Percentiles rank a stretch among this genome's conserved stretches.
phyloP scores from a whole-genome alignment of 495 filamentous ascomycete species.

The Bathelium albidoporum region DNA sequence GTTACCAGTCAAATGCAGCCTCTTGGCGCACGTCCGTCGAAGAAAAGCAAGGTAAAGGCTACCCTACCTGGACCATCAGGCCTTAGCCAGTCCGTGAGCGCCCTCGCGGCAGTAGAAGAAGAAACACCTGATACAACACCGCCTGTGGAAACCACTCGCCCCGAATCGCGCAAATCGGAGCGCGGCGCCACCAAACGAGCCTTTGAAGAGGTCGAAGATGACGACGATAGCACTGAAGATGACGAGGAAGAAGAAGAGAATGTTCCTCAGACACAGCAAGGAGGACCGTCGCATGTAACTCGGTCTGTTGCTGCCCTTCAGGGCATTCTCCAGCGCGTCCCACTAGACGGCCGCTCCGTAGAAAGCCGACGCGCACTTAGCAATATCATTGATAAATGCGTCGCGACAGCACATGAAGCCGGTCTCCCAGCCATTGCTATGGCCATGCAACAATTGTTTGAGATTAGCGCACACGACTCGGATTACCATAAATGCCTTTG shows the following conservation, averaged over 20 bases:
- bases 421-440: slow-evolving; percentile 19
- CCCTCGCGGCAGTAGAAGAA: not conserved
- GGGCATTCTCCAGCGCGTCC: not conserved
- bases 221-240: no score
- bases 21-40: slow-evolving; percentile 49
- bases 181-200: slow-evolving; percentile 8
- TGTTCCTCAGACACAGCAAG: slow-evolving; percentile 10
- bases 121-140: slow-evolving; percentile 25
- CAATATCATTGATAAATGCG: slow-evolving; percentile 19
- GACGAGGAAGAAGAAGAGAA: slow-evolving; percentile 33
- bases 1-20: slow-evolving; percentile 62
- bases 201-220: slow-evolving; percentile 15
- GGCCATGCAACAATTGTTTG: slow-evolving; percentile 22
- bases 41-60: slow-evolving; percentile 30
- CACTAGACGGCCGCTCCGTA: not conserved
- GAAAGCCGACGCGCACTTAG: not conserved
- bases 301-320: slow-evolving; percentile 8
- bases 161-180: slow-evolving; percentile 17
- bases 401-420: slow-evolving; percentile 14
- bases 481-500: slow-evolving; percentile 18
- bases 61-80: not conserved
- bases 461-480: slow-evolving; percentile 13
- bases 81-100: not conserved
- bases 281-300: not conserved
- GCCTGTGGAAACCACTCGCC: slow-evolving; percentile 15